Evolutionary conservation across 2,329 filamentous ascomycete genomes (phyloP), one percentile per base, ranked within the genome.

Genomic region (Rutstroemia sp.): DNA sequence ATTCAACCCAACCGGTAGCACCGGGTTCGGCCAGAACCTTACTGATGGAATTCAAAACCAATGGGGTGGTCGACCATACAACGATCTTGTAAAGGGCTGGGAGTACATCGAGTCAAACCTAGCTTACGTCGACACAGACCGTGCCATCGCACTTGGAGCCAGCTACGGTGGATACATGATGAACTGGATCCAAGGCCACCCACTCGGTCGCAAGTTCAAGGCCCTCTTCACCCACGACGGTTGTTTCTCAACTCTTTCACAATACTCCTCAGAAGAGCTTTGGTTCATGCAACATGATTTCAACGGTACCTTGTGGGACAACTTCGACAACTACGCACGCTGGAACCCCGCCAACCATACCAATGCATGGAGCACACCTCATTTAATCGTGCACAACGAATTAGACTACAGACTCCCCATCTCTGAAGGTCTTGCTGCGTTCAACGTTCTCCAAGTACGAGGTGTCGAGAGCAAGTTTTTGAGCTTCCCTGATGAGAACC

Each of bases 161-260:
- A 84, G 80, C 12, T 89, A 87, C 63, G 86, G 86, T 34, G 86
- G 86, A 12, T 88, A 82, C 65, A 88, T 89, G 85, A 83, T 87
- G 61, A 87, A 94, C 70, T 95, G 90, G 89, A 89, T 95, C 64
- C 88, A 95, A 71, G 91, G 91, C 12, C 86, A 92, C 59, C 79
- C 82, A 1, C 78, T 96, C 0, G 90, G 89, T 25, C 82, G 88
- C 39, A 82, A 86, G 62, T 94, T 96, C 79, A 89, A 89, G 70
- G 89, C 89, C 0, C 21, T 56, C 5, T 57, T 57, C 37, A 57
- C 51, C 27, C 56, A 57, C 16, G 56, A 57, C 10, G 56, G 56
- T 10, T 37, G 27, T 17, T 57, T 57, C 27, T 37, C 25, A n/a
- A 57, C 51, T 21, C 17, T 42, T 44, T 4, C 34, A 62, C 78